Conservation (phyloP, 768 basidiomycete genomes). For the Mycena venus region DNA sequence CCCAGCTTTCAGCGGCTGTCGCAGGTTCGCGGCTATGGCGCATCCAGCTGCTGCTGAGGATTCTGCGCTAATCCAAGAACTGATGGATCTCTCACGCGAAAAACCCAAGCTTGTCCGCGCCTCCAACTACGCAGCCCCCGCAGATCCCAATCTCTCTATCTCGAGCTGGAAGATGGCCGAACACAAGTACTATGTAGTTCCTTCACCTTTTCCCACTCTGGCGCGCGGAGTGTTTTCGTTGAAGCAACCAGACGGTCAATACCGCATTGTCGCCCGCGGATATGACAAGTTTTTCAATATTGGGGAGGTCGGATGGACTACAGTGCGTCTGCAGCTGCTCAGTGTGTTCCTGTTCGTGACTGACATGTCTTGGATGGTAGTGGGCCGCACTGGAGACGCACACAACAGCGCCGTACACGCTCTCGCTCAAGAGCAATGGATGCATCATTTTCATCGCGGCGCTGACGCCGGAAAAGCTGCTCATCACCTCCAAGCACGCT, state of each 20-base stretch:
- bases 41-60: conserved; percentile 49
- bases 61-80: conserved; percentile 69
- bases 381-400: conserved; percentile 81
- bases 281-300: conserved; percentile 99
- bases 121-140: conserved; percentile 67
- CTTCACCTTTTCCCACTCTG: conserved; percentile 93
- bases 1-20: background rate
- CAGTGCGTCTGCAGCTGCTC: conserved; percentile 63
- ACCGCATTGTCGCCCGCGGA: conserved; percentile 86
- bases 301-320: conserved; percentile 94
- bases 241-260: conserved; percentile 53
- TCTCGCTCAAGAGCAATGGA: conserved; percentile 95
- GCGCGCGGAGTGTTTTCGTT: conserved; percentile 90
- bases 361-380: conserved; percentile 42
- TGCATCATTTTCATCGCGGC: conserved; percentile 97
- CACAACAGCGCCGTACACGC: conserved; percentile 84
- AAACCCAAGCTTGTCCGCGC: conserved; percentile 76
- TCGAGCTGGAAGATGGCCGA: conserved; percentile 98
- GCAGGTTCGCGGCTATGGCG: conserved; percentile 7
- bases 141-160: conserved; percentile 66
- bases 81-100: conserved; percentile 64
- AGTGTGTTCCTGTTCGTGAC: background rate
- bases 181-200: conserved; percentile 91
- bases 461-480: conserved; percentile 76
- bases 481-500: conserved; percentile 95